Conservation (phyloP, 139 green algal genomes). For the Chlorella sp. region DNA sequence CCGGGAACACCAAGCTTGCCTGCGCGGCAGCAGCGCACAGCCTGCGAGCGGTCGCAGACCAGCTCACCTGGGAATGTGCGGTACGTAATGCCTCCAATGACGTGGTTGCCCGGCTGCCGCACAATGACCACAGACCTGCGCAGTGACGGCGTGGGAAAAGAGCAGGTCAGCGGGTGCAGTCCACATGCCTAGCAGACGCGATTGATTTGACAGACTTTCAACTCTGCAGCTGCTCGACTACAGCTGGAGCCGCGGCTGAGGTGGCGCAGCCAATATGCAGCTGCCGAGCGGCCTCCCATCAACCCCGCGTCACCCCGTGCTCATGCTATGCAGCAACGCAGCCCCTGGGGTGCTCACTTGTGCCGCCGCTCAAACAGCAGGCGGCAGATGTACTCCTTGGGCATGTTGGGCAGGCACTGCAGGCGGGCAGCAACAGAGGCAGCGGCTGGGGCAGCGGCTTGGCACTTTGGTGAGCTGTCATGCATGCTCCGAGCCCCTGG, state of each 20-base stretch:
- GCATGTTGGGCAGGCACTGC: constrained; percentile 97
- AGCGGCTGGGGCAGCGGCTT: not conserved
- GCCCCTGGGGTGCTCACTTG: constrained; percentile 36
- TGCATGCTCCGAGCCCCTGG: too few species aligned
- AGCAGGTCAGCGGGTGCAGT: too few species aligned
- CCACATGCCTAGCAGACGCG: too few species aligned
- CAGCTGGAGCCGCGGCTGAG: not conserved
- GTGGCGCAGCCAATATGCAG: not conserved
- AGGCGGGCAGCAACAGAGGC: too few species aligned
- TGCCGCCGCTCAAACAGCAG: constrained; percentile 92
- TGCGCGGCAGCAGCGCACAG: too few species aligned
- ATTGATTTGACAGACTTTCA: too few species aligned
- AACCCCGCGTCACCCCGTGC: too few species aligned
- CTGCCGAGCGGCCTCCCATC: too few species aligned
- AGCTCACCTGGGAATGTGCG: constrained; percentile 71
- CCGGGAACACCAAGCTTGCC: too few species aligned
- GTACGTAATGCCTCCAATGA: constrained; percentile 97
- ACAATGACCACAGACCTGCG: constrained; percentile 75
- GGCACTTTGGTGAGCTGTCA: not conserved
- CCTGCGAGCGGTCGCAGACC: too few species aligned
- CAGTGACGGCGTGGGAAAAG: too few species aligned
- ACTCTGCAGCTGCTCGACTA: not conserved
- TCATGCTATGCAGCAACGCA: too few species aligned
- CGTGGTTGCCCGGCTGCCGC: constrained; percentile 30
- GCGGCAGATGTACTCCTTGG: constrained; percentile 96